Base-by-base conservation (phyloP, 768 basidiomycete genomes). In the Rubroboletus satanas region DNA sequence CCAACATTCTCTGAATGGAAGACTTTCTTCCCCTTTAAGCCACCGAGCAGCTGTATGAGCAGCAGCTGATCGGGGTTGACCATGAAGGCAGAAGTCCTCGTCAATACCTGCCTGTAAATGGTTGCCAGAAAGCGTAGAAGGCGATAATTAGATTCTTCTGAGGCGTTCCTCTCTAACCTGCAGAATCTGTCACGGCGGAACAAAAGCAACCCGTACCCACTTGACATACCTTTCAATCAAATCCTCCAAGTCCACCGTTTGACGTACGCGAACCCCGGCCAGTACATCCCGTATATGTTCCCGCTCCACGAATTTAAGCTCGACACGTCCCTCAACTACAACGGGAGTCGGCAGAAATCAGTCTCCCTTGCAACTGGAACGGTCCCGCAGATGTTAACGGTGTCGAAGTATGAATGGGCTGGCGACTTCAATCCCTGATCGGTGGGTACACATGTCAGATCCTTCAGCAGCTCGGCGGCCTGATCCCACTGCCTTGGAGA, bases 351-450 rank as follows among this genome's bases (percentile, higher is more conserved):
- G n/a, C n/a, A 6, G 18, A 61, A 62, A 8, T 21, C n/a, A 2
- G 3, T 2, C 26, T 49, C 61, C 17, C 7, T 32, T 17, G 31
- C 60, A 3, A 59, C 49, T 0, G 60, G 51, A 23, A 63, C n/a
- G 44, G 26, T 36, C 7, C 8, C 17, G 58, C 90, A 97, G n/a
- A n/a, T n/a, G n/a, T n/a, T n/a, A n/a, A 98, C 75, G n/a, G n/a
- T n/a, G 59, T 89, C 83, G 64, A 97, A 94, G 71, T 95, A 96
- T 5, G 87, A 74, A 47, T 93, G 82, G 6, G 69, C 66, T 0
- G 95, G 90, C 18, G 67, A 64, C 59, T 80, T 83, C 75, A 89
- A 77, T 9, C 94, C 96, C 10, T n/a, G 4, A 71, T 72, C 81
- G 0, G 91, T 93, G 2, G 90, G 89, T 36, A 93, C 79, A 62